Evolutionary conservation across 257 asterid genomes (phyloP).

Genomic region (Verbena officinalis): DNA sequence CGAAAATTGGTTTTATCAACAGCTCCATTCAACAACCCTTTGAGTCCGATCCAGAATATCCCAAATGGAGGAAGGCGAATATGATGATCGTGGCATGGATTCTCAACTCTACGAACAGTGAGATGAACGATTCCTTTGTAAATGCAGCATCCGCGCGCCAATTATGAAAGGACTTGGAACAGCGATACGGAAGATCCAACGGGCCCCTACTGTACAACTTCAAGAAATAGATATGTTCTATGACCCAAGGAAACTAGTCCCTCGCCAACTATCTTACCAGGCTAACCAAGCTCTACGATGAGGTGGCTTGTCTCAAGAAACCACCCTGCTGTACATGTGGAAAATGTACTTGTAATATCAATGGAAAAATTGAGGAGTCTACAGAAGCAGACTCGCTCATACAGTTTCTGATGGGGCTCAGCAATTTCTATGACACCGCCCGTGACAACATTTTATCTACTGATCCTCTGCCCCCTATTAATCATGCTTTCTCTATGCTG

Average conservation of each 20-base stretch:
- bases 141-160: background rate
- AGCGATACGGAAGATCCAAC: background rate
- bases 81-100: background rate
- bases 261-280: background rate
- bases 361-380: background rate
- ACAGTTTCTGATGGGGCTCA: background rate
- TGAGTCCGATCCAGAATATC: too few species aligned
- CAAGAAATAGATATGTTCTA: background rate
- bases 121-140: background rate
- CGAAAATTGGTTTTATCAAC: background rate
- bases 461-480: background rate
- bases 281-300: background rate
- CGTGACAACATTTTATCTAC: background rate
- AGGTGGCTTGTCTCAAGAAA: background rate
- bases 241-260: background rate
- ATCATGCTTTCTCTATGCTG: background rate
- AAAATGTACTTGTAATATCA: background rate
- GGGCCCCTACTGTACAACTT: background rate
- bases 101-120: background rate
- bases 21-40: background rate
- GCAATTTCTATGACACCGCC: background rate
- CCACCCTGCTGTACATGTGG: background rate
- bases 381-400: background rate
- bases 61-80: background rate
- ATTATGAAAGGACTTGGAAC: background rate